Base-by-base conservation (phyloP, 2,329 filamentous ascomycete species). In the Bipolaris sorokiniana region DNA sequence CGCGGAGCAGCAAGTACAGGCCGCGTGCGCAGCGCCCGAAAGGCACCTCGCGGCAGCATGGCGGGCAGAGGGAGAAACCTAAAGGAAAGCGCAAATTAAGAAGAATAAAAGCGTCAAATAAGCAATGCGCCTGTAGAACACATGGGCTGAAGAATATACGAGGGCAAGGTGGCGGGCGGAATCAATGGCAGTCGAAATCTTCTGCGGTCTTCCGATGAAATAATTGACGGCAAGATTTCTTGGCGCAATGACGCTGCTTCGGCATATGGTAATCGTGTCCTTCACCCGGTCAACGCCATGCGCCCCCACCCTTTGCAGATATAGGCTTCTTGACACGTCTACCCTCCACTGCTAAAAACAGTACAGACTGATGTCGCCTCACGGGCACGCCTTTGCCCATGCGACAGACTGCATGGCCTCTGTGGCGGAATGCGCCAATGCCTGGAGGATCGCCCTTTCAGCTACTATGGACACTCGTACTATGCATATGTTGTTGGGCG, bases 21-120 rank as follows among this genome's bases (percentile, higher is more conserved):
- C 38, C 67, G 67, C 50, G 50, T 62, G 62, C 69, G 67, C 66
- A 76, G 61, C n/a, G 72, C 67, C 64, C 74, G 68, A 48, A 67
- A 36, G 20, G 74, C 74, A 56, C 72, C 70, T 53, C 75, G 67
- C 23, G 73, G 59, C 48, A 77, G 73, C 76, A 77, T 77, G 42
- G 56, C 51, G 56, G 42, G 20, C 74, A 40, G 57, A 54, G 51
- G 34, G 10, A 23, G 22, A 20, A 40, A 23, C 33, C 23, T 16
- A 36, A 16, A n/a, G 23, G 13, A 50, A 31, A 58, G 36, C 64
- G 63, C 31, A 65, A 60, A 69, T 68, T 66, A 68, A 20, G 56
- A 63, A 41, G 53, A 28, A 53, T 22, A 46, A 22, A 60, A 63
- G 37, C 42, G 11, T 40, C 1, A 15, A 18, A 56, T 62, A 34